phyloP scores from a whole-genome alignment of 2,329 filamentous ascomycete genomes.

The Sclerotinia borealis region DNA sequence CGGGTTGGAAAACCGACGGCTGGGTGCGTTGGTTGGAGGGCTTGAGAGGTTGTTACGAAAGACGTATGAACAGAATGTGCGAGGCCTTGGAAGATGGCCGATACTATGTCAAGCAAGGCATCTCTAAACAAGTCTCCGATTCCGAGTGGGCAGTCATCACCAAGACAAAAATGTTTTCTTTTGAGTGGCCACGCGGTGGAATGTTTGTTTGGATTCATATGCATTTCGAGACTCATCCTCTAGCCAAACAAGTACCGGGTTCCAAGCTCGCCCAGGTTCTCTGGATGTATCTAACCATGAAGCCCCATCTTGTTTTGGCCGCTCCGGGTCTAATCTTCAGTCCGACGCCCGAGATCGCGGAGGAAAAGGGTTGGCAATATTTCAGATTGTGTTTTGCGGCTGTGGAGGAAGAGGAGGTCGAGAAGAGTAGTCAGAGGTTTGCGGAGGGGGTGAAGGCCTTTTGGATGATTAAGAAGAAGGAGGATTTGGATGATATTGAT shows the following conservation, averaged over 20 bases:
- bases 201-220: slow-evolving; percentile 88
- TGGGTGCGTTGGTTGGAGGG: slow-evolving; percentile 91
- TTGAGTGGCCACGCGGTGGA: slow-evolving; percentile 74
- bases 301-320: slow-evolving; percentile 64
- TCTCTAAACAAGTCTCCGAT: slow-evolving; percentile 46
- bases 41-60: slow-evolving; percentile 75
- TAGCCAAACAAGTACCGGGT: slow-evolving; percentile 50
- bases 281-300: slow-evolving; percentile 63
- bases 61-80: slow-evolving; percentile 78
- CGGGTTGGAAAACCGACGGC: slow-evolving; percentile 72
- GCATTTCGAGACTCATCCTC: slow-evolving; percentile 66
- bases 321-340: slow-evolving; percentile 70
- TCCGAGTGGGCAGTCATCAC: slow-evolving; percentile 70
- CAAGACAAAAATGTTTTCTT: slow-evolving; percentile 68
- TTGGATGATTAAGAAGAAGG: slow-evolving; percentile 65
- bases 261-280: slow-evolving; percentile 57
- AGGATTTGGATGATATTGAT: slow-evolving; percentile 53
- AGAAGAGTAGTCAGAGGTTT: slow-evolving; percentile 55
- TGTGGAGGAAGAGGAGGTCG: slow-evolving; percentile 65
- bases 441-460: slow-evolving; percentile 65
- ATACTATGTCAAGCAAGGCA: slow-evolving; percentile 58
- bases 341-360: slow-evolving; percentile 53
- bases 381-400: slow-evolving; percentile 81
- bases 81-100: slow-evolving; percentile 62
- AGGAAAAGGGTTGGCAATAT: slow-evolving; percentile 61